phyloP scores from a whole-genome alignment of 169 alveolate species.

The Plasmodium gallinaceum region DNA sequence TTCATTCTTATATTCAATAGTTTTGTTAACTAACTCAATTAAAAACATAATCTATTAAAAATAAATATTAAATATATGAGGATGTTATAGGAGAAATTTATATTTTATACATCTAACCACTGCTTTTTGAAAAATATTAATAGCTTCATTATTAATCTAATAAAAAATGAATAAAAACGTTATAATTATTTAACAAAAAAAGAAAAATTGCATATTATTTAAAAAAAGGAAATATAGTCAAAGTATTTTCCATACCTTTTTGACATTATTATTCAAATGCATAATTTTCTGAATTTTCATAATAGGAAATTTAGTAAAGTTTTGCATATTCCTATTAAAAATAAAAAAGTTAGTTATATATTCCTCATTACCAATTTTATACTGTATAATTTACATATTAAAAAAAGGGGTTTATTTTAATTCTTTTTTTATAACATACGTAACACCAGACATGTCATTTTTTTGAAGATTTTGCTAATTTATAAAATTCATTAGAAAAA shows the following conservation, averaged over 20 bases:
- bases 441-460: constrained; percentile 10
- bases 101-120: constrained; percentile 30
- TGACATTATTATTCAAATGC: constrained; percentile 50
- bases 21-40: constrained; percentile 56
- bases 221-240: background rate
- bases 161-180: background rate
- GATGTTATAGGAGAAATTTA: background rate
- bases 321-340: constrained; percentile 12
- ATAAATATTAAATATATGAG: background rate
- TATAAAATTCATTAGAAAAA: background rate
- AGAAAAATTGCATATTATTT: constrained; percentile 1
- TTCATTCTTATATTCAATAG: constrained; percentile 57
- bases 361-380: background rate
- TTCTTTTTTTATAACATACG: constrained; percentile 22
- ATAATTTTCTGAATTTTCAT: constrained; percentile 61
- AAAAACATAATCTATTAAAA: constrained; percentile 30
- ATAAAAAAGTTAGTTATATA: background rate
- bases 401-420: background rate
- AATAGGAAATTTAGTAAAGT: constrained; percentile 37
- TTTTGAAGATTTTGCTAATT: constrained; percentile 29
- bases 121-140: constrained; percentile 45
- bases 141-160: constrained; percentile 61
- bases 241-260: constrained; percentile 18
- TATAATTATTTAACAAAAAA: background rate
- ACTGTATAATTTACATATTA: background rate